Percentiles rank a stretch among this genome's conserved stretches.
Evolutionary conservation across 495 filamentous ascomycete species (phyloP).

Genomic region (Penicillium lagena): DNA sequence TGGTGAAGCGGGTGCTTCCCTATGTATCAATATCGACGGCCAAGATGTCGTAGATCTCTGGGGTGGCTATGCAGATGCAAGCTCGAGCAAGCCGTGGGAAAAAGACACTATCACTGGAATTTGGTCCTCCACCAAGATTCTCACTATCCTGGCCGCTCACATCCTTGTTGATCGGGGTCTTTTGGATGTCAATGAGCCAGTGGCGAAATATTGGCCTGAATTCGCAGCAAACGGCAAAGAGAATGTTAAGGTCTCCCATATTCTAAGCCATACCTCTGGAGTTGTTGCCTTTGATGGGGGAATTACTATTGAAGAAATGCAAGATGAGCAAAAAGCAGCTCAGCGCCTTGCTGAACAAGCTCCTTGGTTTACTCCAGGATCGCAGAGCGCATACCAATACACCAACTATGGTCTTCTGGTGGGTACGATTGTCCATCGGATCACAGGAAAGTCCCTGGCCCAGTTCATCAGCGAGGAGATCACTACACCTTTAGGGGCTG

Average conservation of each 20-base stretch:
- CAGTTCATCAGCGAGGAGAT: conserved; percentile 38
- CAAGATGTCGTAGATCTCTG: conserved; percentile 39
- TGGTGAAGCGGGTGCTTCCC: conserved; percentile 20
- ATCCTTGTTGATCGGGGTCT: conserved; percentile 33
- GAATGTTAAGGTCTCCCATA: conserved; percentile 32
- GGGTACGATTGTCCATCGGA: conserved; percentile 29
- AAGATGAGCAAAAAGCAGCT: conserved; percentile 18
- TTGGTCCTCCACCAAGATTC: conserved; percentile 35
- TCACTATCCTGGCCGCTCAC: conserved; percentile 30
- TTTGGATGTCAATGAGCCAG: conserved; percentile 28
- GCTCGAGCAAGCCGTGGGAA: conserved; percentile 24
- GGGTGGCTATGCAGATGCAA: conserved; percentile 32
- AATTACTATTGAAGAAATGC: conserved; percentile 20
- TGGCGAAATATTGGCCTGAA: conserved; percentile 41
- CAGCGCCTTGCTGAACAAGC: conserved; percentile 28
- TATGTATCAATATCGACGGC: conserved; percentile 33
- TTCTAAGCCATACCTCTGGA: conserved; percentile 34
- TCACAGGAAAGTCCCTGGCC: conserved; percentile 28
- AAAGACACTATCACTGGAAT: conserved; percentile 32
- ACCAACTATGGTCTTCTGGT: conserved; percentile 31
- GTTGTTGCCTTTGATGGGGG: conserved; percentile 27
- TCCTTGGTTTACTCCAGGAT: conserved; percentile 40
- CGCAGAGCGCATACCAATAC: conserved; percentile 32
- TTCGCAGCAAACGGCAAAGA: conserved; percentile 36
- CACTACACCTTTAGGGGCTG: conserved; percentile 26